Evolutionary conservation across 2,329 filamentous ascomycete genomes (phyloP), one percentile per base, ranked within the genome.

Genomic region (Neonectria punicea): DNA sequence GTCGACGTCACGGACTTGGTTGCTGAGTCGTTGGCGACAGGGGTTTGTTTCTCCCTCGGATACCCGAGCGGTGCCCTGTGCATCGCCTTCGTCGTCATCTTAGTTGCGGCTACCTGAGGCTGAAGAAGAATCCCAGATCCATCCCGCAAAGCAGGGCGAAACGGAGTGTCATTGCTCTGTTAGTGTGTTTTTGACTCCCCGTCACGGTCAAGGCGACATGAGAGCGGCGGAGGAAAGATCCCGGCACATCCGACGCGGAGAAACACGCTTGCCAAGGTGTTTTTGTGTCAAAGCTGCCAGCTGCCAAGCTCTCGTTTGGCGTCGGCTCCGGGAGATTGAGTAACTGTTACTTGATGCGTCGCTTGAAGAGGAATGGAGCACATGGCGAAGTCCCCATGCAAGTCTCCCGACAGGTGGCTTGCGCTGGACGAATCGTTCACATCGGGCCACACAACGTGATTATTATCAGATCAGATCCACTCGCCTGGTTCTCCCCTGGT

Each of bases 381-480:
- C 55, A 50, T 39, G 39, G 32, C 30, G 18, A 46, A 47, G 49
- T 34, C 34, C 46, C 46, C 32, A 47, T 58, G 56, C 22, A 16
- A 58, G 54, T 44, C 53, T 39, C 36, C 36, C 36, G 36, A 61
- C 68, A 63, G 63, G 66, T 67, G 69, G 68, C 68, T 65, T 64
- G 63, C 66, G 34, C 43, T 51, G 41, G 32, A 36, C 28, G 54
- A 72, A 58, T 62, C 65, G 46, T 44, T 30, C 32, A 25, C 54
- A 61, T 66, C 51, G 65, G 49, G 68, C 70, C 70, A 69, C 60
- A 47, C 58, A 61, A 58, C 53, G 54, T 70, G 68, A 70, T 61
- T 53, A 34, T 59, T 41, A 47, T 67, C 64, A 66, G 70, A 72
- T 72, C 64, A 72, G 70, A 71, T 72, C 70, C 70, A 72, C 70